Conservation (phyloP, 1,139 yeast species). For the Suhomyces bokatorum region DNA sequence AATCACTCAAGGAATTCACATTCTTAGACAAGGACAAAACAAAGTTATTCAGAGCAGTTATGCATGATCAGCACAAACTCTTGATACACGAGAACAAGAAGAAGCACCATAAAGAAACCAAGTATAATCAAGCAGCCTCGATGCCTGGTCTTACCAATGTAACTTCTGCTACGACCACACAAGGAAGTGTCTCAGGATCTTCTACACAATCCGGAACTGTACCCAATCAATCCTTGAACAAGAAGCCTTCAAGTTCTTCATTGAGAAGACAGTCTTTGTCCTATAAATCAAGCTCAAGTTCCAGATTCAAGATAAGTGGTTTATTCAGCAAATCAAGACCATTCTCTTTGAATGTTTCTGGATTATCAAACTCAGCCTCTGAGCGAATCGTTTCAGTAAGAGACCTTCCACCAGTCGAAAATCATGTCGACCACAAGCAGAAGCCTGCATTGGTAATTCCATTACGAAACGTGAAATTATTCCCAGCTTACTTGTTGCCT, state of each 20-base stretch:
- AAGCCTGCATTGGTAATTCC: constrained; percentile 62
- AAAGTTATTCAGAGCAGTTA: constrained; percentile 33
- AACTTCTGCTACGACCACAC: not conserved
- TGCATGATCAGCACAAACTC: constrained; percentile 39
- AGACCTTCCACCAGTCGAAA: constrained; percentile 60
- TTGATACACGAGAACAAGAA: constrained; percentile 38
- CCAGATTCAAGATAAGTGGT: constrained; percentile 48
- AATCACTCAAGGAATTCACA: constrained; percentile 30
- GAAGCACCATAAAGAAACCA: constrained; percentile 26
- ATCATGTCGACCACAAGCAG: constrained; percentile 42
- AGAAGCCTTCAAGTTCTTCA: constrained; percentile 35
- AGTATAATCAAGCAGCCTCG: constrained; percentile 2
- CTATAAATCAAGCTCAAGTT: constrained; percentile 37
- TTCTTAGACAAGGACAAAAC: constrained; percentile 29
- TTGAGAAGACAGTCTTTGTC: constrained; percentile 44
- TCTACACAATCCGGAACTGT: not conserved
- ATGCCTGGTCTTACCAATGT: constrained; percentile 1
- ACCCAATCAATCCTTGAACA: constrained; percentile 20
- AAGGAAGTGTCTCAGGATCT: constrained; percentile 1
- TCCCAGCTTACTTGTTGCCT: constrained; percentile 56
- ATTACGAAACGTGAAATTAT: constrained; percentile 50
- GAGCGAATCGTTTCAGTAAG: constrained; percentile 54
- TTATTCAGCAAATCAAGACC: constrained; percentile 42
- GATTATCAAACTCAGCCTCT: constrained; percentile 25
- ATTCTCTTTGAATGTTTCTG: constrained; percentile 31